Base-by-base conservation (phyloP, 805 yeast species). In the Phaffomyces antillensis region DNA sequence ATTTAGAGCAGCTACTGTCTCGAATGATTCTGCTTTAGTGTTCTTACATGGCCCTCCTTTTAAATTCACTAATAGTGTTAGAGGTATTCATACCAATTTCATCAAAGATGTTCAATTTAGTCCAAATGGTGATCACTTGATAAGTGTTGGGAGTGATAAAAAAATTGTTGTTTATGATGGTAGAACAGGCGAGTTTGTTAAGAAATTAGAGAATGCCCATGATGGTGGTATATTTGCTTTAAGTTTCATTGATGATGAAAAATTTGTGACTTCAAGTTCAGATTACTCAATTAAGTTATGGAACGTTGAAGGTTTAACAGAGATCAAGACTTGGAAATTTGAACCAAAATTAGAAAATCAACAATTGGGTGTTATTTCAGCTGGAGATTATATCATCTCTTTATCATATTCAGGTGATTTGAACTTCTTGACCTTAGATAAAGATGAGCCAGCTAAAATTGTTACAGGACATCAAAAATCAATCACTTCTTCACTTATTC, bases 1-100 rank as follows among this genome's bases (percentile, higher is more conserved):
- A 10, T 87, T 85, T 68, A 72, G 96, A 46, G 96, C 96, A 0
- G 95, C 85, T 7, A 89, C 98, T 3, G 97, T 84, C 9, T 78
- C 95, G 35, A 96, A 90, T 59, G 98, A 93, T 61, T 79, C 81
- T 43, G 83, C 86, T 2, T 64, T 90, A 52, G 95, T 90, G 2
- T 89, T 89, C 59, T 80, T 76, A 59, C 80, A 81, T 43, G 98
- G 98, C 2, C 96, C 97, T 4, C 99, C 99, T 0, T 93, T 90
- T 73, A 86, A 86, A 61, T 93, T 91, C 59, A 72, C 76, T 37
- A 73, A 77, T 37, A 79, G 90, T 56, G 77, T 80, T 40, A 73
- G 95, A 54, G 83, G 81, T 6, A 70, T 80, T 52, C 97, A 91
- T 63, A 68, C 78, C 16, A 88, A 86, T 58, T 83, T 87, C 50